Evolutionary conservation across 345 rosid species (phyloP).

Genomic region (Heritiera fomes): DNA sequence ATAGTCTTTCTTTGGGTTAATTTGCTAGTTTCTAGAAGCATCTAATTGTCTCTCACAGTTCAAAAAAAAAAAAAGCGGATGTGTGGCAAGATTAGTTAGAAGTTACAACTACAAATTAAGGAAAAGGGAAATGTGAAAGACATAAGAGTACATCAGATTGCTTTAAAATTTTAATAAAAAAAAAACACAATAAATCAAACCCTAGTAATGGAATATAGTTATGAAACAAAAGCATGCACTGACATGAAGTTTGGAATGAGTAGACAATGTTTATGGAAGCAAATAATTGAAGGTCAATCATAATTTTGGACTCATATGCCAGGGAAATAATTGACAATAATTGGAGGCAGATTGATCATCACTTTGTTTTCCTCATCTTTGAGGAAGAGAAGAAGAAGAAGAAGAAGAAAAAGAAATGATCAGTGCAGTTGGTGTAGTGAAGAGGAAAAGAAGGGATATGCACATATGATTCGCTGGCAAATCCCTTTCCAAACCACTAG

Average conservation of each 20-base stretch:
- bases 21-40: background rate
- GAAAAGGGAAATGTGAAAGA: background rate
- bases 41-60: background rate
- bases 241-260: slow-evolving; percentile 19
- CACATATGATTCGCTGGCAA: slow-evolving; percentile 41
- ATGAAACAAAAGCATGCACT: background rate
- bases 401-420: background rate
- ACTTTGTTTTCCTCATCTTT: background rate
- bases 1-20: too few species aligned
- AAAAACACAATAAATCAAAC: slow-evolving; percentile 21
- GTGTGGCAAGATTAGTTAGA: slow-evolving; percentile 4
- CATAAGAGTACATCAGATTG: background rate
- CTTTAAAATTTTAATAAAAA: background rate
- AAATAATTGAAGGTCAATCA: slow-evolving; percentile 36
- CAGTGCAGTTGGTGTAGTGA: slow-evolving; percentile 26
- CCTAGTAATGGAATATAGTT: slow-evolving; percentile 18
- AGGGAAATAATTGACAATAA: slow-evolving; percentile 39
- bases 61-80: background rate
- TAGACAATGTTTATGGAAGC: slow-evolving; percentile 13
- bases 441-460: slow-evolving; percentile 55
- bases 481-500: slow-evolving; percentile 34
- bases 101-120: background rate
- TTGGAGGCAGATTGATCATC: slow-evolving; percentile 19
- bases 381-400: background rate
- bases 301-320: slow-evolving; percentile 39